Percentiles rank a stretch among this genome's conserved stretches.
Evolutionary conservation across 129 eudicot genomes (phyloP).

Genomic region (Gnaphalium uliginosum): DNA sequence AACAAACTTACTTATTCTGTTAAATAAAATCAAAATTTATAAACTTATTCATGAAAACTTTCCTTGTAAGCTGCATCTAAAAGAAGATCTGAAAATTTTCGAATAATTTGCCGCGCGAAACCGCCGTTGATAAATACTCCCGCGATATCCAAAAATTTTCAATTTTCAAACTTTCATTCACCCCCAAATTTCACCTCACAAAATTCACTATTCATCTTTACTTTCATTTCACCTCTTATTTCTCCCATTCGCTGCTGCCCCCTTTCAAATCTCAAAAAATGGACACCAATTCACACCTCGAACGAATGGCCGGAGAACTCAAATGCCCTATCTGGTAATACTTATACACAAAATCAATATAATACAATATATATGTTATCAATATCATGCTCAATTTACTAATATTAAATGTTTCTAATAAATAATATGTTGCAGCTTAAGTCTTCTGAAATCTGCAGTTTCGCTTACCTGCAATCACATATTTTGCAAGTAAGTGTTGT

Average conservation of each 20-base stretch:
- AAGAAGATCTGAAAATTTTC: not conserved
- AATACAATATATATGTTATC: not conserved
- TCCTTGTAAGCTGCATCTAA: not conserved
- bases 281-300: constrained; percentile 69
- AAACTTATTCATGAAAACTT: not conserved
- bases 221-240: not conserved
- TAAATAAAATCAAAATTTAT: no score
- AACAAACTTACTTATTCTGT: no score
- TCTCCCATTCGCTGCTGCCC: not conserved
- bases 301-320: constrained; percentile 90
- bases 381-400: not conserved
- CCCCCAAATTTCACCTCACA: constrained; percentile 1
- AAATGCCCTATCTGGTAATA: constrained; percentile 94
- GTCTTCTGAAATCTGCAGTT: constrained; percentile 71
- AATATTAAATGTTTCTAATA: not conserved
- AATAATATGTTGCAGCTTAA: constrained; percentile 54
- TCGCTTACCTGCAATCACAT: constrained; percentile 93
- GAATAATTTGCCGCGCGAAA: constrained; percentile 19
- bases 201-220: not conserved
- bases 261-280: constrained; percentile 30
- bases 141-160: constrained; percentile 24
- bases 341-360: not conserved
- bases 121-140: constrained; percentile 27
- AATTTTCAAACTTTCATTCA: constrained; percentile 24
- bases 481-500: constrained; percentile 80